A percentile compares a stretch with the other conserved stretches of the same genome.
phyloP scores from a whole-genome alignment of 257 asterid species.

The Orobanche coerulescens region DNA sequence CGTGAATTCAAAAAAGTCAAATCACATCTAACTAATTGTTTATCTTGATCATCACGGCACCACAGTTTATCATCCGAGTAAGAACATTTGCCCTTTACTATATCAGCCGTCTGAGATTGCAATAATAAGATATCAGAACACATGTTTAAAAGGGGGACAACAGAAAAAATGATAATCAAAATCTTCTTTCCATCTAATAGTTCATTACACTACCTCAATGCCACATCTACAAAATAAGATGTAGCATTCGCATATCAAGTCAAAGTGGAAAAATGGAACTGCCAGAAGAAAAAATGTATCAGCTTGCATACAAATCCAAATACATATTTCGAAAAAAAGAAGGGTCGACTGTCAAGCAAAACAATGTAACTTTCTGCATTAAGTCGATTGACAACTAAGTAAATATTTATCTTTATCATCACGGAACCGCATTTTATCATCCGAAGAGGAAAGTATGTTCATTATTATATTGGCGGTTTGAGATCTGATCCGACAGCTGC shows the following conservation, averaged over 20 bases:
- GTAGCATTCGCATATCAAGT: background rate
- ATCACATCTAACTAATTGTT: constrained; percentile 29
- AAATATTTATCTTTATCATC: constrained; percentile 28
- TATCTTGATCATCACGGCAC: constrained; percentile 30
- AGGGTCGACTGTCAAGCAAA: background rate
- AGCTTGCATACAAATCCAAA: background rate
- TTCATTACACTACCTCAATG: background rate
- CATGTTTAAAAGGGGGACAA: background rate
- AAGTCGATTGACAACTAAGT: constrained; percentile 28
- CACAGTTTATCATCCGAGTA: constrained; percentile 35
- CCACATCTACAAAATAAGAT: background rate
- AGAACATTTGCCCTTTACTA: constrained; percentile 36
- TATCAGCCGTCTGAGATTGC: constrained; percentile 52
- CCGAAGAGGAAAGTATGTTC: constrained; percentile 31
- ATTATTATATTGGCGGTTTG: constrained; percentile 52
- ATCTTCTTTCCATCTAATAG: background rate
- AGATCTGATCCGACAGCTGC: too few relatives aligned
- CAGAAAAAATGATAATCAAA: background rate
- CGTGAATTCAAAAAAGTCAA: constrained; percentile 28
- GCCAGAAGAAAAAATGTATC: background rate
- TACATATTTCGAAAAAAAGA: background rate
- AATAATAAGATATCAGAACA: constrained; percentile 25
- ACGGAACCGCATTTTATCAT: constrained; percentile 33
- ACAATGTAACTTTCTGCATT: background rate
- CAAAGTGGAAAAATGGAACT: background rate